Evolutionary conservation across 108 stramenopile genomes (phyloP), one percentile per base, ranked within the genome.

Genomic region (Fistulifera pelliculosa): DNA sequence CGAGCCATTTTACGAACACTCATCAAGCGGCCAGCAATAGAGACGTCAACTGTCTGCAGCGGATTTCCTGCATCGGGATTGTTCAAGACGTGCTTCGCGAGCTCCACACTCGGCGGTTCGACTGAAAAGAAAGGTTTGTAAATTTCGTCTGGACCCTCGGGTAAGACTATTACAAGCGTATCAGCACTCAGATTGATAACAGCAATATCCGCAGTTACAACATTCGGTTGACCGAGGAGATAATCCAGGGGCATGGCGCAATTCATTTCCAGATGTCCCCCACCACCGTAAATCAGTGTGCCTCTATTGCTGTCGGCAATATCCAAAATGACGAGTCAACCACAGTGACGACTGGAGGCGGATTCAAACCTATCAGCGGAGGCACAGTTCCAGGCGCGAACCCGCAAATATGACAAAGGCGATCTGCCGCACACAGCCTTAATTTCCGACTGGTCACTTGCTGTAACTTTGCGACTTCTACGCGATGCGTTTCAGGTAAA

Each of bases 1-100:
- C 45, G 39, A 1, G 64, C 59, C 31, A 69, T 61, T 65, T 55
- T 64, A 35, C 73, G 64, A 16, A 74, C 73, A 1, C 54, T 52
- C 1, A 43, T 47, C 16, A 74, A 56, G 1, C 64, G 64, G 18
- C 68, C 73, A 18, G 66, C 53, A 23, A 59, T 31, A 0, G 63
- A 40, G 13, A 73, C 49, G 14, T 27, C 24, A 44, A 51, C 31
- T 6, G 54, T 23, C n/a, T 51, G 24, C 5, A 27, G 12, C 25
- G 50, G 50, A 51, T n/a, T 23, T 5, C 22, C 50, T 23, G 17
- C 5, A 26, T 23, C 50, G 7, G 17, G 15, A 23, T n/a, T 4
- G 5, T 23, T 16, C 50, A 51, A 12, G 5, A 51, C 5, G 2
- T 23, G 15, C 12, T 51, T 17, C 6, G 12, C 50, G 6, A 23